Evolutionary conservation across 805 yeast genomes (phyloP).

Genomic region (Metschnikowia continentalis): DNA sequence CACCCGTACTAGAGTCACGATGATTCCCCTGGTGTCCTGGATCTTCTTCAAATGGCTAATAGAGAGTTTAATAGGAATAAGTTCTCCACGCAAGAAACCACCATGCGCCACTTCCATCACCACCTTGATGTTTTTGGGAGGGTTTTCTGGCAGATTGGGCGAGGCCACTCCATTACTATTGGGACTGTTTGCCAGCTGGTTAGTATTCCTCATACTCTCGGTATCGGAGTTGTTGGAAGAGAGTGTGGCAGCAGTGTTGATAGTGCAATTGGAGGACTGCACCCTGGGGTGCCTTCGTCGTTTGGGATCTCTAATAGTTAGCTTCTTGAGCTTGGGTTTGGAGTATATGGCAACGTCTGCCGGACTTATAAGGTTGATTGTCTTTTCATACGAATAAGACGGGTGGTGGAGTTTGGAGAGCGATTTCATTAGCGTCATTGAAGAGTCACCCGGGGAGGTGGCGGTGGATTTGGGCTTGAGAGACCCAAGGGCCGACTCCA

Average conservation of each 20-base stretch:
- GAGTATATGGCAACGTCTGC: constrained; percentile 67
- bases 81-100: constrained; percentile 78
- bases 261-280: constrained; percentile 33
- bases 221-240: constrained; percentile 31
- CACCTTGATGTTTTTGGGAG: constrained; percentile 34
- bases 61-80: constrained; percentile 64
- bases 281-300: constrained; percentile 28
- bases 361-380: constrained; percentile 63
- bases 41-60: constrained; percentile 69
- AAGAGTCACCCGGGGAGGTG: not conserved
- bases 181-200: not conserved
- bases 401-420: constrained; percentile 25
- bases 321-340: constrained; percentile 59
- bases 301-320: constrained; percentile 56
- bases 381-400: constrained; percentile 49
- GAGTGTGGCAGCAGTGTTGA: constrained; percentile 28
- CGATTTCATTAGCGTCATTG: constrained; percentile 4
- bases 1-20: constrained; percentile 74
- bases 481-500: constrained; percentile 10
- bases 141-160: constrained; percentile 3
- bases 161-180: not conserved
- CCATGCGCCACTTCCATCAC: constrained; percentile 43
- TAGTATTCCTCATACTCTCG: constrained; percentile 1
- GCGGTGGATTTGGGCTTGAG: not conserved
- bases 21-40: constrained; percentile 67